These are phyloP conservation scores for Parachaetomium inaequale DNA, from an alignment of 495 filamentous ascomycete genomes.

Conservation along the genomic window DNA sequence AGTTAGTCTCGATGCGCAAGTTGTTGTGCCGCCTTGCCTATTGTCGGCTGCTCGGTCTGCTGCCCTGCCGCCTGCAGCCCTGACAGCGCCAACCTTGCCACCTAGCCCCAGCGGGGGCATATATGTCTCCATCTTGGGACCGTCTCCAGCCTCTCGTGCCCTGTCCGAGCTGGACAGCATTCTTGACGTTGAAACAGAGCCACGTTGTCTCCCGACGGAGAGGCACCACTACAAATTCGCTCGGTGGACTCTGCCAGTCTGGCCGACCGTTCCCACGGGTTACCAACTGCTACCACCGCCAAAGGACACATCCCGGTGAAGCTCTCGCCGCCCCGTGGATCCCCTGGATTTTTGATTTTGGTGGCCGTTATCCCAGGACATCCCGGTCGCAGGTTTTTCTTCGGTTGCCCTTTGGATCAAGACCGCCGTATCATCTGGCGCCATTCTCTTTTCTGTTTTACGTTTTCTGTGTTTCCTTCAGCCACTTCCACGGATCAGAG, in stretches of 20 bases:
- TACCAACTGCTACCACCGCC: constrained; percentile 18
- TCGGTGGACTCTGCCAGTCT: constrained; percentile 22
- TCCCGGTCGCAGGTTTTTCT: constrained; percentile 33
- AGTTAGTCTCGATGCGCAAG: neutral
- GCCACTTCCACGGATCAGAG: constrained; percentile 13
- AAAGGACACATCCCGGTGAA: constrained; percentile 32
- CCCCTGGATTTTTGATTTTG: constrained; percentile 29
- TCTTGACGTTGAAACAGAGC: constrained; percentile 17
- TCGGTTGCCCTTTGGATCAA: constrained; percentile 25
- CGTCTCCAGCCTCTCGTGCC: constrained; percentile 11
- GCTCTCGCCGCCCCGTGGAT: constrained; percentile 35
- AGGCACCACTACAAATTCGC: constrained; percentile 9
- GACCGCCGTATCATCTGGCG: constrained; percentile 10
- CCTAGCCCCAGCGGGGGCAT: constrained; percentile 23
- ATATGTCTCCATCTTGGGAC: constrained; percentile 34
- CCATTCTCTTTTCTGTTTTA: constrained; percentile 16
- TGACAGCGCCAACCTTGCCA: constrained; percentile 32
- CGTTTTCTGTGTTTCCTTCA: constrained; percentile 18
- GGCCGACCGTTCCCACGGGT: constrained; percentile 23
- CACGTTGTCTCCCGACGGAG: constrained; percentile 12
- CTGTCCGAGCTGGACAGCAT: constrained; percentile 14
- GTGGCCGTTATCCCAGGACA: constrained; percentile 29
- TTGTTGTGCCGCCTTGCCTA: constrained; percentile 15
- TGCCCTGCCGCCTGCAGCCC: constrained; percentile 18
- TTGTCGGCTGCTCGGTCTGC: constrained; percentile 10